Conservation (phyloP, 2,329 filamentous ascomycete genomes). For the Xylariaceae sp. region DNA sequence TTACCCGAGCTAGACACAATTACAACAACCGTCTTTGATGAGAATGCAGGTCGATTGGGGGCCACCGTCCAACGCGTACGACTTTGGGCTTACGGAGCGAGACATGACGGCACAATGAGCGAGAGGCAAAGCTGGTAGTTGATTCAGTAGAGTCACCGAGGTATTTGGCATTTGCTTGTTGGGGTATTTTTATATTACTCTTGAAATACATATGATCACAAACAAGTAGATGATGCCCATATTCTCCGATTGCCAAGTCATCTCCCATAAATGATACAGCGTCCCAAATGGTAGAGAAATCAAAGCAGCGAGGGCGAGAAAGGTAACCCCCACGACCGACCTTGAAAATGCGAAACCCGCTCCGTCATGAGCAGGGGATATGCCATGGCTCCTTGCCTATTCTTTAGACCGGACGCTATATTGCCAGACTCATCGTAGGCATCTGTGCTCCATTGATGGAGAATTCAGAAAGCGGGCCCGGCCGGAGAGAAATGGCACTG, state of each 20-base stretch:
- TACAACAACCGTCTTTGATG: not conserved
- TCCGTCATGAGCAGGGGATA: slow-evolving; percentile 5
- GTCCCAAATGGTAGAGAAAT: not conserved
- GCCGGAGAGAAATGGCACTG: not conserved
- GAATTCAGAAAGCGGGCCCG: slow-evolving; percentile 14
- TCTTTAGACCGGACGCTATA: slow-evolving; percentile 12
- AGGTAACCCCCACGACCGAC: slow-evolving; percentile 16
- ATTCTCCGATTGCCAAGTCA: slow-evolving; percentile 17
- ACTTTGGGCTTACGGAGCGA: not conserved
- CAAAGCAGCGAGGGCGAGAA: slow-evolving; percentile 1
- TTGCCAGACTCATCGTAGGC: slow-evolving; percentile 7
- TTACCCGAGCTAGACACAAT: not conserved
- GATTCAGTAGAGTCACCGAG: slow-evolving; percentile 1
- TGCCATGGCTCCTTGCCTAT: slow-evolving; percentile 15
- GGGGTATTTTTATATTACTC: slow-evolving; percentile 10
- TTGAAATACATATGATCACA: slow-evolving; percentile 17
- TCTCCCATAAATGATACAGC: not conserved
- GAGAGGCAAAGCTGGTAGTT: not conserved
- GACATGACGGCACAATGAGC: not conserved
- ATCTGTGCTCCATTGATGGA: not conserved
- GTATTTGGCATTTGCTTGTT: slow-evolving; percentile 1
- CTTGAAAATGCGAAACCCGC: not conserved
- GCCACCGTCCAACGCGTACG: not conserved
- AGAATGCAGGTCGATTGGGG: slow-evolving; percentile 1
- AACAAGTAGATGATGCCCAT: slow-evolving; percentile 18